Evolutionary conservation across 768 basidiomycete genomes (phyloP), one percentile per base, ranked within the genome.

Genomic region (Strobilomyces echinocephalus): DNA sequence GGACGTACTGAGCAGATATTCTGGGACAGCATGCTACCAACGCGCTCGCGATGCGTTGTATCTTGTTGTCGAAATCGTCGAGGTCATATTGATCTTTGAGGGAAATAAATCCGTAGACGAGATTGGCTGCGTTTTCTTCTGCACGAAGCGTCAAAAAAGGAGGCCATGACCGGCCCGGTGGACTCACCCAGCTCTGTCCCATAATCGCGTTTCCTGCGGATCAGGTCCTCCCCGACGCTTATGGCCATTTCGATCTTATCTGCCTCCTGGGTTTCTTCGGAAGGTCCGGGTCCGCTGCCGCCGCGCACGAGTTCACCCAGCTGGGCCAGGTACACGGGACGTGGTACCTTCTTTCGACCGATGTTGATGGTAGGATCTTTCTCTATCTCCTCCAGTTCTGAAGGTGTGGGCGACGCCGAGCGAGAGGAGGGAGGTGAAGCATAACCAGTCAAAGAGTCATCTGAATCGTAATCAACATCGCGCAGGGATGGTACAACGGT

Each of bases 51-150:
- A 88, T 81, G 2, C 75, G 82, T 67, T 94, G 91, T 45, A 91
- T 77, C 59, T 87, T 85, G 39, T 76, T 72, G 11, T 88, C 81
- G 58, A 98, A 98, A 5, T 73, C 79, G 1, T 85, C 82, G 15
- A 95, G 72, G n/a, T 97, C 85, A 60, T 80, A 98, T 59, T 90
- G 89, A 63, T 98, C 78, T 56, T 91, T 84, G 48, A 98, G 69
- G 4, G 80, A 82, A 16, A 93, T 67, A 6, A 95, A 74, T 2
- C 81, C 82, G 53, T 88, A 82, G 0, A 81, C 80, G 8, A 98
- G 77, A 62, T 93, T 85, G 43, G 87, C 84, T 0, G 93, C 87
- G 64, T 95, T 95, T 70, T 99, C 95, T 54, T 85, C 95, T 98
- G 58, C 28, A 41, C 4, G n/a, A 16, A 8, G 21, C 20, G 24